Conservation (phyloP, 192 early-diverging fungal genomes). For the Entomortierella parvispora region DNA sequence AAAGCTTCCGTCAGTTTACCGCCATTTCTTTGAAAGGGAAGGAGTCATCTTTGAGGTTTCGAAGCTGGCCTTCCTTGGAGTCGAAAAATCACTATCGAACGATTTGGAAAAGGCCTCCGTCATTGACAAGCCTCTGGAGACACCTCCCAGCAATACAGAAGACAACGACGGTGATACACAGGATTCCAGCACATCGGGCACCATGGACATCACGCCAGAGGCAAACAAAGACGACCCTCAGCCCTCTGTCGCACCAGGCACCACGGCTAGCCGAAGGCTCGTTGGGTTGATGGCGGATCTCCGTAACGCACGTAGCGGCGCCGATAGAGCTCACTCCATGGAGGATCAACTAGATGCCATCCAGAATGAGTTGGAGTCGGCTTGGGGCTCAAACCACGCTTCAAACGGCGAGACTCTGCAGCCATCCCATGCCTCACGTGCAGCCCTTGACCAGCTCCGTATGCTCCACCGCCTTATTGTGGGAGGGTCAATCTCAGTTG, state of each 20-base stretch:
- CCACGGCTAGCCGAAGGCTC: constrained; percentile 8
- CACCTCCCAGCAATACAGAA: background rate
- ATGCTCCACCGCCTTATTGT: constrained; percentile 18
- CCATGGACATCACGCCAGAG: background rate
- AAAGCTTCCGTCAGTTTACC: constrained; percentile 68
- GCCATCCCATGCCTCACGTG: background rate
- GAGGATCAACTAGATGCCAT: constrained; percentile 27
- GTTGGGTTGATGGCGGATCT: constrained; percentile 21
- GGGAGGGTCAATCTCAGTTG: constrained; percentile 17
- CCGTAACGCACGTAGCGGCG: constrained; percentile 18
- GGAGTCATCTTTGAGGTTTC: constrained; percentile 75
- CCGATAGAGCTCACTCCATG: background rate
- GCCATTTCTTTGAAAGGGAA: constrained; percentile 73
- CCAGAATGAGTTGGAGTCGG: constrained; percentile 20
- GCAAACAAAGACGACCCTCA: background rate
- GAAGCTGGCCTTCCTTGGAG: constrained; percentile 52
- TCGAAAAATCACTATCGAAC: constrained; percentile 21
- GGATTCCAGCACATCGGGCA: background rate
- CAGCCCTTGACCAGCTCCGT: constrained; percentile 17
- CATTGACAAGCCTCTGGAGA: background rate
- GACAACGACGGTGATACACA: background rate
- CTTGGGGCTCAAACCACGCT: background rate
- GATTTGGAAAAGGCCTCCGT: constrained; percentile 2
- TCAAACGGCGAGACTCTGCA: background rate
- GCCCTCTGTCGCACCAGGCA: background rate